Evolutionary conservation across 2,329 filamentous ascomycete genomes (phyloP).

Genomic region (Arthrobotrys entomopaga): DNA sequence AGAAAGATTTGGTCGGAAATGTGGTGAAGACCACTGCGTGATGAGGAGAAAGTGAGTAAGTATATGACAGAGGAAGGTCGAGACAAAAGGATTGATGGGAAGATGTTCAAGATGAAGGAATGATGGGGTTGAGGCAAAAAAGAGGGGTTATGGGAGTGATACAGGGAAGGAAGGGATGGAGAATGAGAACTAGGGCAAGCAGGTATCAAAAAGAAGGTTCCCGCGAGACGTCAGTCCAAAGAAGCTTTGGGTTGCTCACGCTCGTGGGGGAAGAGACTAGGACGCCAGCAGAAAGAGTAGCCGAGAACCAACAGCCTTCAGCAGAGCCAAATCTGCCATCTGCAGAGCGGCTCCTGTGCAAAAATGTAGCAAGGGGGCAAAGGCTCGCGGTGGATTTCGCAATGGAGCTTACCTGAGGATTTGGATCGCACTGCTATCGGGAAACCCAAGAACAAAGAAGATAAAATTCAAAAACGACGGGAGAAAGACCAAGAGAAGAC

Average conservation of each 20-base stretch:
- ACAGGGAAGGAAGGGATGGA: slow-evolving; percentile 50
- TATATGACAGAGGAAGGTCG: slow-evolving; percentile 26
- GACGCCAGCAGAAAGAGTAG: slow-evolving; percentile 36
- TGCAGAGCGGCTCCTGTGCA: slow-evolving; percentile 27
- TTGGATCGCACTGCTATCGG: slow-evolving; percentile 24
- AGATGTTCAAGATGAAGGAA: slow-evolving; percentile 28
- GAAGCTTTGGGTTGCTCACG: slow-evolving; percentile 23
- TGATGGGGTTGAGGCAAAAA: slow-evolving; percentile 39
- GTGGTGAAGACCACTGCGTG: slow-evolving; percentile 55
- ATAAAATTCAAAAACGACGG: slow-evolving; percentile 3
- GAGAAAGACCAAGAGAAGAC: slow-evolving; percentile 34
- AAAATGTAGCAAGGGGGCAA: slow-evolving; percentile 8
- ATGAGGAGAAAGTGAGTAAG: slow-evolving; percentile 37
- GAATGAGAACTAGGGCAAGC: slow-evolving; percentile 33
- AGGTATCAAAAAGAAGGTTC: slow-evolving; percentile 39
- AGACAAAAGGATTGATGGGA: slow-evolving; percentile 33
- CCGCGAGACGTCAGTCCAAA: slow-evolving; percentile 46
- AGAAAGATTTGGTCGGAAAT: slow-evolving; percentile 32
- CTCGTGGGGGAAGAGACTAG: slow-evolving; percentile 27
- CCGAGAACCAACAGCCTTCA: slow-evolving; percentile 34
- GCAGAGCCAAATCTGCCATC: slow-evolving; percentile 7
- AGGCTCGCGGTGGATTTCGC: slow-evolving; percentile 16
- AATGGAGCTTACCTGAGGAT: slow-evolving; percentile 31
- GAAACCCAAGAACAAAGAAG: slow-evolving; percentile 1
- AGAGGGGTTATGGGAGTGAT: slow-evolving; percentile 54